Evolutionary conservation across 1,284 basidiomycete genomes (phyloP), one percentile per base, ranked within the genome.

Genomic region (Ceratorhiza oryzae-sativae): DNA sequence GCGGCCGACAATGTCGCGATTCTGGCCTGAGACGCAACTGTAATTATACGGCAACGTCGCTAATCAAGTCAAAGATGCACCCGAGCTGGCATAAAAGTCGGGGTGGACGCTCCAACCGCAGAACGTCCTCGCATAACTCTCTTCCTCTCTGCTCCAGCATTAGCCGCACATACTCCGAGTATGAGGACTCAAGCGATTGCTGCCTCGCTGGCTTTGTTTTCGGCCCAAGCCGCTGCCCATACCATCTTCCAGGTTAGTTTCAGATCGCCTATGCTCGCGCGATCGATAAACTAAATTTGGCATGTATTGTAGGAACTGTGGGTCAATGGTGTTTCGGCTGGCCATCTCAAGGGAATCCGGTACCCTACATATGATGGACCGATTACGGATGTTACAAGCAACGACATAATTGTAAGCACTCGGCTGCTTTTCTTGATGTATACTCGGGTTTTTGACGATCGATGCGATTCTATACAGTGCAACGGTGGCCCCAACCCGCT

Each of bases 401-500:
- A 72, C 41, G 67, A 71, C 20, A 55, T 75, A 1, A 75, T 73
- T 18, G 67, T 70, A 39, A 23, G 55, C 20, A n/a, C n/a, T 39
- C 15, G 32, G 6, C 18, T 1, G 1, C 27, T n/a, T 12, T n/a
- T 27, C 25, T 34, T 18, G n/a, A n/a, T n/a, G 15, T 30, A 13
- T 32, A 8, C 63, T n/a, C 5, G 51, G 45, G n/a, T 41, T 23
- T 48, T 23, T 55, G 55, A 41, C 6, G 3, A 34, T 53, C n/a
- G 18, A 30, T 34, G 3, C 15, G n/a, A n/a, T 18, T 46, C 18
- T n/a, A 6, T 6, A 30, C 42, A 68, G 67, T 75, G 74, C 74
- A 75, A 75, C 41, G 74, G 74, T 10, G 74, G 72, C 6, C 61
- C 62, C 8, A 75, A 73, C 25, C 73, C 73, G 0, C 55, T 75